Base-by-base conservation (phyloP, 2,329 filamentous ascomycete species). In the Cladosporium sp. region DNA sequence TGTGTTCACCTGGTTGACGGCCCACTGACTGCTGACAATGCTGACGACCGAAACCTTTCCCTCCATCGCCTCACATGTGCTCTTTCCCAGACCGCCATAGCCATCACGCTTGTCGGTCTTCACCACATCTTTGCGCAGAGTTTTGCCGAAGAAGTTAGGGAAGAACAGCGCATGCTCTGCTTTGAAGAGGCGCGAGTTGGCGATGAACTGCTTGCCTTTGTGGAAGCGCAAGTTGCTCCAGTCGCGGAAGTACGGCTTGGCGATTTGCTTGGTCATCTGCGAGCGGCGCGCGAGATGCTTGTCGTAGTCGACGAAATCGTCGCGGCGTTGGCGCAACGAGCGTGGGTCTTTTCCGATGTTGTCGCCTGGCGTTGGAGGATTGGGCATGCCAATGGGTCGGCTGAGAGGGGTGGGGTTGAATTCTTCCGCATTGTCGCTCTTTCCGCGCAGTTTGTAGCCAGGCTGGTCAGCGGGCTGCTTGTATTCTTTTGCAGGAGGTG, bases 171-270 rank as follows among this genome's bases (percentile, higher is more conserved):
- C 88, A 54, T 86, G 82, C 39, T 95, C 90, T 64, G 82, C 82
- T 69, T 87, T 88, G 81, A 97, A 97, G 51, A 93, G 82, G n/a
- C 88, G 82, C 3, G 89, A 85, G 38, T 93, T 93, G 19, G 91
- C 87, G 54, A 93, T 79, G 76, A 97, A 99, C 22, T 91, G 91
- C 76, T 99, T 99, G 69, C 94, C 94, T 67, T 92, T 85, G 76
- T 82, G 76, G 64, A 94, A 87, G 65, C 87, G 81, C 74, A 97
- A 84, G 75, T 95, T 94, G 60, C 84, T 85, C 89, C 92, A 97
- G 80, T 99, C 93, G 73, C 92, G 89, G 78, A 96, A 99, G 76
- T 99, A 99, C 2, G 93, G 92, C 60, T 90, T 89, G 19, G 87
- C 80, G 70, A 95, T 87, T 72, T 91, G 86, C 65, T 84, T 82